Base-by-base conservation (phyloP, 202 grass and related monocot genomes). In the Setaria viridis region DNA sequence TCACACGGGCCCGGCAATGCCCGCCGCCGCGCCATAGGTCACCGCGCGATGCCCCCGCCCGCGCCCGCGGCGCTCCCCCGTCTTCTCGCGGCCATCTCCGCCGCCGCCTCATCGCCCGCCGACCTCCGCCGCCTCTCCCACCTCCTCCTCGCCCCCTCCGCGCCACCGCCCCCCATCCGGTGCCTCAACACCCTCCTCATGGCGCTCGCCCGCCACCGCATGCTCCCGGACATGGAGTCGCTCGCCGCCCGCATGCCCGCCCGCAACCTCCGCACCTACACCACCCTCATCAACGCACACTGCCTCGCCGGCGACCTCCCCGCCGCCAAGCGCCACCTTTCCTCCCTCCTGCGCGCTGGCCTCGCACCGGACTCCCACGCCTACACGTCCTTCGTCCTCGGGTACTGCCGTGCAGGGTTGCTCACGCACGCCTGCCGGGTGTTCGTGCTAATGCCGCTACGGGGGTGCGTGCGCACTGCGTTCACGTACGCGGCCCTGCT, bases 361-460 rank as follows among this genome's bases (percentile, higher is more conserved):
- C 75, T 91, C 19, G 73, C 45, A 12, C 95, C 89, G 33, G 93
- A 98, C 81, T 89, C 91, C 20, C 87, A 95, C 78, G 89, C 91
- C 11, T 98, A 91, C 50, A 98, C 93, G 2, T 98, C 95, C 9
- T 98, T 98, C 66, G 83, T 98, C 1, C 32, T 95, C 7, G 95
- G 89, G 7, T 98, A 93, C 17, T 93, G 95, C 65, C 79, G 84
- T 42, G 82, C 77, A 25, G 91, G 90, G 43, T 70, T 90, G 62
- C 87, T 95, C 33, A 58, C 63, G 46, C 85, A 87, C n/a, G 95
- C 93, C 20, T 95, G 92, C 70, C 64, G 91, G 37, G 1, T 98
- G 80, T 98, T 98, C 62, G 80, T 98, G 83, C 85, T 98, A 87
- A 98, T 98, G 95, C 95, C 95, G 5, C 86, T 88, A n/a, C 92